phyloP scores from a whole-genome alignment of 208 protist species.

The Leptomonas pyrrhocoris region DNA sequence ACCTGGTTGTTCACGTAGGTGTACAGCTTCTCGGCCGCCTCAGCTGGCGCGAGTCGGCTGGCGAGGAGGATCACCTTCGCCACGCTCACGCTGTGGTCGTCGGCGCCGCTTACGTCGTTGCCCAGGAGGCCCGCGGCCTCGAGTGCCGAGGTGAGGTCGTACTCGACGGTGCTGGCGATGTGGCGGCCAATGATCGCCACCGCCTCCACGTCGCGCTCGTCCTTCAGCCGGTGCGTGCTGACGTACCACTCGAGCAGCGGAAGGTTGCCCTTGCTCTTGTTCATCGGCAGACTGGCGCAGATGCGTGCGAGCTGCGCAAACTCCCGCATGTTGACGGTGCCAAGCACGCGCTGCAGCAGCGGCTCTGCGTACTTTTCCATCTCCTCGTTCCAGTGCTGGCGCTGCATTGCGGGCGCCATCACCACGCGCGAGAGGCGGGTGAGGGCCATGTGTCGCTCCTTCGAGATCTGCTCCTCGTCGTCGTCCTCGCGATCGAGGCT shows the following conservation, averaged over 20 bases:
- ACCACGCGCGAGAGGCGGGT: constrained; percentile 53
- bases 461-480: constrained; percentile 71
- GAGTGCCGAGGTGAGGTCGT: constrained; percentile 55
- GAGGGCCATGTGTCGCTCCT: constrained; percentile 83
- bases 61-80: constrained; percentile 64
- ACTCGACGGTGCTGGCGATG: constrained; percentile 35
- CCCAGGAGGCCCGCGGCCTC: constrained; percentile 51
- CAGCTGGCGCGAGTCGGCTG: constrained; percentile 54
- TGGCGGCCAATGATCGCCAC: constrained; percentile 60
- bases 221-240: constrained; percentile 39
- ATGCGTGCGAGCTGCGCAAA: constrained; percentile 72
- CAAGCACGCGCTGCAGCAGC: constrained; percentile 70
- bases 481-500: constrained; percentile 86
- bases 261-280: constrained; percentile 52
- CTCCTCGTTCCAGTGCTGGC: constrained; percentile 79
- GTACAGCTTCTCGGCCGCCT: constrained; percentile 60
- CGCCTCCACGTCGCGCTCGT: constrained; percentile 60
- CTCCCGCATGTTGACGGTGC: constrained; percentile 72
- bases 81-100: constrained; percentile 43
- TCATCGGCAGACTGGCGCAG: constrained; percentile 61
- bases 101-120: constrained; percentile 13
- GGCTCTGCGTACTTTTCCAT: constrained; percentile 65
- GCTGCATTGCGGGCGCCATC: constrained; percentile 36
- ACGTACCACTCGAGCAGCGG: constrained; percentile 74
- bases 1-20: constrained; percentile 38